A percentile compares a stretch with the other conserved stretches of the same genome.
phyloP scores from a whole-genome alignment of 1,284 basidiomycete genomes.

The Papiliotrema flavescens region DNA sequence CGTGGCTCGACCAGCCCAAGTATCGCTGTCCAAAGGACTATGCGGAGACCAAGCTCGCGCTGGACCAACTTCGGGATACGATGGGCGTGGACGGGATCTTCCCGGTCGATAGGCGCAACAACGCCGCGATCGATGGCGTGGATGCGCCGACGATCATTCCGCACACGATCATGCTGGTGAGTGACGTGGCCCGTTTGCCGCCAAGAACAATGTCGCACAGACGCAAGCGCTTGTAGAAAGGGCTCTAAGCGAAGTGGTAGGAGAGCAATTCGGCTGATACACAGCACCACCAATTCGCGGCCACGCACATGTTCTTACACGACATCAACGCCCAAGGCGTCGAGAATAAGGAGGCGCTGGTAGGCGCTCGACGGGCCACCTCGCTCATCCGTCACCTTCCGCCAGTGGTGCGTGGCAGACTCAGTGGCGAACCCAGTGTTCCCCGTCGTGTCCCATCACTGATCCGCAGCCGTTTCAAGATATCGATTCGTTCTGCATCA shows the following conservation, averaged over 20 bases:
- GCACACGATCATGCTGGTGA: conserved; percentile 31
- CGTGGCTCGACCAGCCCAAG: conserved; percentile 38
- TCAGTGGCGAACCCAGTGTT: no score
- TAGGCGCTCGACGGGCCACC: conserved; percentile 30
- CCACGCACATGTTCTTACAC: conserved; percentile 35
- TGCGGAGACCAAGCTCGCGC: conserved; percentile 27
- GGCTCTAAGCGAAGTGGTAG: background rate
- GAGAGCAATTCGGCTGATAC: conserved; percentile 3
- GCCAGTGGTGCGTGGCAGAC: conserved; percentile 24
- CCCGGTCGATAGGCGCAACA: conserved; percentile 26
- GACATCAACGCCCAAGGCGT: conserved; percentile 41
- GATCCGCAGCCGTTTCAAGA: conserved; percentile 30
- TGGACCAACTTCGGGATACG: conserved; percentile 22
- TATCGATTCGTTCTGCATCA: conserved; percentile 36
- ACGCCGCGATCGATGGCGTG: conserved; percentile 30
- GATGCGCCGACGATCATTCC: conserved; percentile 23
- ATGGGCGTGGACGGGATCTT: conserved; percentile 40
- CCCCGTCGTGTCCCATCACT: background rate
- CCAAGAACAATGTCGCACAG: no score
- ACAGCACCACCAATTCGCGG: conserved; percentile 39
- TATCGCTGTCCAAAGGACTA: conserved; percentile 36
- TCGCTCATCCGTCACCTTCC: conserved; percentile 31
- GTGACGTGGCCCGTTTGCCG: no score
- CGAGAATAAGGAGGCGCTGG: conserved; percentile 36
- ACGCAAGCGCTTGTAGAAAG: no score